A percentile compares a stretch with the other conserved stretches of the same genome.
Evolutionary conservation across 2,329 filamentous ascomycete species (phyloP).

Genomic region (Ophiocordyceps australis): DNA sequence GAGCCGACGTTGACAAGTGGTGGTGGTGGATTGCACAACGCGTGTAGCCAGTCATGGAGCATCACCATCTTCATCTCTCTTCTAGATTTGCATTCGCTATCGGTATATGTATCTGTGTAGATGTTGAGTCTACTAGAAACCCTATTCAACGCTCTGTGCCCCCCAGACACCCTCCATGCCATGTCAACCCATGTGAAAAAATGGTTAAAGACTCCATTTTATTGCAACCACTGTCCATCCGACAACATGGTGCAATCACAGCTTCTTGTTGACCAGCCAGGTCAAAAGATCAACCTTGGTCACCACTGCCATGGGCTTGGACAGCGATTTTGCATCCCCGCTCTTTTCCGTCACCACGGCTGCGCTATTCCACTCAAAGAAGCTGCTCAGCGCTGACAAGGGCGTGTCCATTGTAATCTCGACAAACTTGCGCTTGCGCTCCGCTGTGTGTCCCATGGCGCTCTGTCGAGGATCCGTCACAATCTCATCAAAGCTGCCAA

Average conservation of each 20-base stretch:
- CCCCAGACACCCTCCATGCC: no score
- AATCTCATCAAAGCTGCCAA: slow-evolving; percentile 70
- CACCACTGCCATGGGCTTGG: slow-evolving; percentile 74
- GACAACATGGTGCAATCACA: no score
- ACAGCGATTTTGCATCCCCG: slow-evolving; percentile 32
- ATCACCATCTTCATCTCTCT: no score
- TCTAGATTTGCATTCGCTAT: no score
- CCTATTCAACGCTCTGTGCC: no score
- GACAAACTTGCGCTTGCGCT: slow-evolving; percentile 55
- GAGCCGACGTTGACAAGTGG: slow-evolving; percentile 64
- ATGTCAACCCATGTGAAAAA: no score
- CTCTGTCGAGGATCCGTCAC: slow-evolving; percentile 71
- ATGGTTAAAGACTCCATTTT: no score
- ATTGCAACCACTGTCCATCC: no score
- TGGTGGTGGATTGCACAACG: slow-evolving; percentile 77
- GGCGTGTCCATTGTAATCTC: slow-evolving; percentile 88
- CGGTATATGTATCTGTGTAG: no score
- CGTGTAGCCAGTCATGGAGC: slow-evolving; percentile 22
- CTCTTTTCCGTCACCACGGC: slow-evolving; percentile 77
- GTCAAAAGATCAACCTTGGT: slow-evolving; percentile 93
- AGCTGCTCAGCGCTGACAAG: slow-evolving; percentile 66
- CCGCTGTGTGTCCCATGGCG: slow-evolving; percentile 17
- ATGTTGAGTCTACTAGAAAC: background rate
- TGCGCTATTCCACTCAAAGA: slow-evolving; percentile 96
- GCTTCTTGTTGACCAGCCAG: slow-evolving; percentile 62